Percentiles rank a stretch among this genome's conserved stretches.
Evolutionary conservation across 164 flowering plant species (phyloP).

Genomic region (Stephania cephalantha): DNA sequence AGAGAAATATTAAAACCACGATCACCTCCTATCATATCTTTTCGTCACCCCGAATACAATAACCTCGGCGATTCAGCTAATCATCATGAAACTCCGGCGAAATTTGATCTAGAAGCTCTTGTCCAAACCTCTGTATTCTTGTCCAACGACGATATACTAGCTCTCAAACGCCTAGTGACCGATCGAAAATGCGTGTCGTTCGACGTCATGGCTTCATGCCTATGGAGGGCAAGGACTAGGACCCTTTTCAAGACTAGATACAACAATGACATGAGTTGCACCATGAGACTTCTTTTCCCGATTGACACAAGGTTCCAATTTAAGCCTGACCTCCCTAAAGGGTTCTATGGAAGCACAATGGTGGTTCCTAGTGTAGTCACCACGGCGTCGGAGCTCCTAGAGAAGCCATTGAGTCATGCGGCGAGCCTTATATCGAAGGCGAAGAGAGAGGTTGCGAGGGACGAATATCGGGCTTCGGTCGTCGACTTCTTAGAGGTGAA

Average conservation of each 20-base stretch:
- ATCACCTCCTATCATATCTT: constrained; percentile 11
- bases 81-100: background rate
- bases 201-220: constrained; percentile 13
- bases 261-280: too few relatives aligned
- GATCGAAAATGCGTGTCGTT: constrained; percentile 6
- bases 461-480: constrained; percentile 24
- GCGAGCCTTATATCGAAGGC: constrained; percentile 14
- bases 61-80: background rate
- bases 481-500: constrained; percentile 25
- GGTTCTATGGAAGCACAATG: constrained; percentile 23
- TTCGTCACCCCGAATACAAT: constrained; percentile 18
- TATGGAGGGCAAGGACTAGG: constrained; percentile 20
- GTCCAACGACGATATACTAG: constrained; percentile 3
- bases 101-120: constrained; percentile 12
- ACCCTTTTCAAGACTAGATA: constrained; percentile 10
- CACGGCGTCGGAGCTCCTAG: constrained; percentile 10
- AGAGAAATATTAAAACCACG: constrained; percentile 18
- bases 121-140: constrained; percentile 21
- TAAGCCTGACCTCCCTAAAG: constrained; percentile 16
- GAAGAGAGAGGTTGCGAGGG: constrained; percentile 15
- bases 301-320: constrained; percentile 11
- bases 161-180: constrained; percentile 15
- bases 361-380: constrained; percentile 18
- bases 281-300: constrained; percentile 8
- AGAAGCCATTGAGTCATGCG: constrained; percentile 16